A percentile compares a stretch with the other conserved stretches of the same genome.
Conservation (phyloP, 169 alveolate genomes). For the Plasmodium chabaudi region DNA sequence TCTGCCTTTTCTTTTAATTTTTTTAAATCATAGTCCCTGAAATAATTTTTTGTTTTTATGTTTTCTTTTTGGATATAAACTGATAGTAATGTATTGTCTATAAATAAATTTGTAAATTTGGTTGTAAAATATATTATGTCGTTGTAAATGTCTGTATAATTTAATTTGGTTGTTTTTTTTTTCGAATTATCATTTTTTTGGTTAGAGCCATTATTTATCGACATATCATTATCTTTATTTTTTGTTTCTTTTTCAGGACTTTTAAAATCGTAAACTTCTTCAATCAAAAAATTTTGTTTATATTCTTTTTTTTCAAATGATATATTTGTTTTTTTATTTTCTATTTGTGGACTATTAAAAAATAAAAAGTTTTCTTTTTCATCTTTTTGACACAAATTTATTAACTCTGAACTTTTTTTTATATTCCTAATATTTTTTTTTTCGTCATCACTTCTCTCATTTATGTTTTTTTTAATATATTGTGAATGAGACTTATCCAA, state of each 20-base stretch:
- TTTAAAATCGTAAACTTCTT: slow-evolving; percentile 57
- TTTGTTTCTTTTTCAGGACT: too few relatives aligned
- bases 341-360: slow-evolving; percentile 5
- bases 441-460: background rate
- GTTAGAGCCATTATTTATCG: background rate
- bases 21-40: background rate
- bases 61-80: slow-evolving; percentile 34
- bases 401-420: slow-evolving; percentile 19
- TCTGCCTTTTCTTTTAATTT: slow-evolving; percentile 44
- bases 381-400: slow-evolving; percentile 21
- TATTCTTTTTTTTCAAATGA: slow-evolving; percentile 30
- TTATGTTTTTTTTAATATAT: background rate
- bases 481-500: background rate
- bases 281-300: slow-evolving; percentile 49
- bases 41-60: background rate
- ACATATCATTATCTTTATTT: background rate
- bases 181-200: slow-evolving; percentile 7
- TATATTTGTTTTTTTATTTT: slow-evolving; percentile 9
- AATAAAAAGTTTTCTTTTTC: slow-evolving; percentile 30
- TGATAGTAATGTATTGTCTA: background rate
- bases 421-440: slow-evolving; percentile 4
- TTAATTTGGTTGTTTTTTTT: background rate
- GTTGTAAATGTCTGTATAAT: background rate
- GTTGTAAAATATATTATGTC: slow-evolving; percentile 9
- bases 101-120: background rate